These are phyloP conservation scores for Primulina tabacum DNA, from an alignment of 257 asterid genomes.

Conservation along the genomic window DNA sequence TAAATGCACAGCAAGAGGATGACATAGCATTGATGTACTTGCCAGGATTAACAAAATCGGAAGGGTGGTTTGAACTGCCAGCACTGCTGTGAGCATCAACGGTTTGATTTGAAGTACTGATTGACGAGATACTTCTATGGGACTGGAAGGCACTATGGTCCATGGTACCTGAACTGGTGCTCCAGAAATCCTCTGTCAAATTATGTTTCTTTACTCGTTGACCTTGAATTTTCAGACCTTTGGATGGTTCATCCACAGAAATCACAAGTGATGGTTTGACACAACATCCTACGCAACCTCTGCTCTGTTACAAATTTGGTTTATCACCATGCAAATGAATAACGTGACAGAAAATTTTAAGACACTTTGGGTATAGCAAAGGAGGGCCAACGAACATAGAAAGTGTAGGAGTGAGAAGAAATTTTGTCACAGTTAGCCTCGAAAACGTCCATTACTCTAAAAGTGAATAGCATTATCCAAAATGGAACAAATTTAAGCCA, in stretches of 20 bases:
- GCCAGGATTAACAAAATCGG: conserved; percentile 84
- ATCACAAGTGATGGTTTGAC: conserved; percentile 63
- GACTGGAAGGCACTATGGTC: conserved; percentile 81
- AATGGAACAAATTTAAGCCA: neutral
- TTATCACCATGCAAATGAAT: conserved; percentile 60
- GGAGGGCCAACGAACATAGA: neutral
- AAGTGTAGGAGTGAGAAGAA: neutral
- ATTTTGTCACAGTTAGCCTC: neutral
- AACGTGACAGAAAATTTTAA: conserved; percentile 33
- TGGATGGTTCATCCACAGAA: conserved; percentile 76
- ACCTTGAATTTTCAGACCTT: conserved; percentile 64
- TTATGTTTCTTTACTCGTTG: conserved; percentile 54
- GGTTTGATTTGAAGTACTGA: conserved; percentile 72
- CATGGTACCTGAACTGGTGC: conserved; percentile 80
- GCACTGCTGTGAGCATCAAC: conserved; percentile 52
- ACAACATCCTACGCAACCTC: conserved; percentile 98
- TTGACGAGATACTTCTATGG: conserved; percentile 77
- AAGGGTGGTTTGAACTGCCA: conserved; percentile 57
- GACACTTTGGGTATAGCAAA: conserved; percentile 9
- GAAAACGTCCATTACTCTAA: neutral
- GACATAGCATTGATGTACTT: conserved; percentile 30
- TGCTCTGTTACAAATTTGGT: conserved; percentile 93
- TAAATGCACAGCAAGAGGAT: conserved; percentile 9
- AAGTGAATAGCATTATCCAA: neutral
- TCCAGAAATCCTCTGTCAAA: conserved; percentile 72